Base-by-base conservation (phyloP, 164 flowering plant genomes). In the Liquidambar formosana region DNA sequence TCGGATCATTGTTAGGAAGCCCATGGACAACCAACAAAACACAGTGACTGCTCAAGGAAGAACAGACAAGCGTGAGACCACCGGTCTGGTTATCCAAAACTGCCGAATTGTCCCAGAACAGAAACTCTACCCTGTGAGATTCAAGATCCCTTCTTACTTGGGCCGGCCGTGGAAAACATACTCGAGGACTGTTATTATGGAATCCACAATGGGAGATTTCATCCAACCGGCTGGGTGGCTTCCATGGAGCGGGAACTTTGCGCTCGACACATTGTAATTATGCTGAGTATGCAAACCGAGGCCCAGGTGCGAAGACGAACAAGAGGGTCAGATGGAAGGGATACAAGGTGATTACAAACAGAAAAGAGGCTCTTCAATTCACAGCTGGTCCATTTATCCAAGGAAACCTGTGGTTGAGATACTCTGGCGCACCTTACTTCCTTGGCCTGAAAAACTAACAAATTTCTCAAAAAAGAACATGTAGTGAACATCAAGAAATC, bases 141-240 rank as follows among this genome's bases (percentile, higher is more conserved):
- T 81, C 75, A 58, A 41, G 54, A 65, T 75, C 48, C 75, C 49
- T 1, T 69, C 82, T 0, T 86, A 66, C 79, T 66, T 88, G 63
- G 90, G 90, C 18, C 49, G 90, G 28, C 93, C 93, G 43, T 84
- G 89, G 90, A 88, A 86, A 73, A 62, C 69, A 48, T 83, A 66
- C 73, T 61, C 90, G 0, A 73, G 76, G 73, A 83, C 89, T 0
- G 65, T 88, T 4, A 63, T 86, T 54, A 84, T 88, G 90, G 82
- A 85, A 54, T 74, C 85, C 0, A 66, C 70, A 5, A 11, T 88
- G 3, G 84, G 69, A 1, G 89, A 88, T 53, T 66, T 85, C 27
- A 84, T 88, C 51, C 79, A 77, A 18, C 83, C 87, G 6, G 82
- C 61, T 0, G 89, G 89, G 22, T 88, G 84, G 84, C 45, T 77